Evolutionary conservation across 116 monocot genomes (phyloP), one percentile per base, ranked within the genome.

Genomic region (Papilionanthe hybrid): DNA sequence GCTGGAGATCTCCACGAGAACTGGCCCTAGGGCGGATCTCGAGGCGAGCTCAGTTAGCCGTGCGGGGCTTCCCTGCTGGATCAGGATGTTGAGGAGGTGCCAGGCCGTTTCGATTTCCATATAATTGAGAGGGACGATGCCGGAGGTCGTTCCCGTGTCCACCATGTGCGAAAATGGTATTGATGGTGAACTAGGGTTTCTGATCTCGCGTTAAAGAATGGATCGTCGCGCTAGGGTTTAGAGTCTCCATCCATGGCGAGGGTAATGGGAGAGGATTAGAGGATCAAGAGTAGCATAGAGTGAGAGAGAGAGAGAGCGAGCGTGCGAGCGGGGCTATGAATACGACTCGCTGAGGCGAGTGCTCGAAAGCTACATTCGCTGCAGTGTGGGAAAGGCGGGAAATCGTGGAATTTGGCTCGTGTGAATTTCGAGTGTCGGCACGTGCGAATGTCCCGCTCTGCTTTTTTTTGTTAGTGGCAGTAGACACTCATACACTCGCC

Each of bases 41-140:
- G 55, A 32, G 5, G 81, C 81, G 42, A 97, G 82, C 66, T 92
- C 92, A 5, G 78, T 65, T 25, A 85, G 47, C 23, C 68, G 25
- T 18, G 81, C 86, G 6, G 92, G 93, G 27, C 82, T 87, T 56
- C 94, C 89, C 49, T 83, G 77, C 60, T 87, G 84, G 69, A 94
- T 45, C 60, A 97, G 79, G 77, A 85, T 56, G 6, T 91, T 81
- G 81, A 94, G 87, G 65, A 94, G 88, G 55, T 89, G 77, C 97
- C 92, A 92, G 11, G 97, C 88, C 32, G 71, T 67, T 72, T 92
- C 91, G 77, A 90, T 81, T 80, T 74, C 73, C 44, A n/a, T 42
- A 43, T 13, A 73, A 73, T 73, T 73, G 7, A 73, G 20, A 73
- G 79, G 22, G 49, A 18, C 28, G 27, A 28, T 77, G 72, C 72